Base-by-base conservation (phyloP, 1,139 yeast species). In the Kodamaea sp. region DNA sequence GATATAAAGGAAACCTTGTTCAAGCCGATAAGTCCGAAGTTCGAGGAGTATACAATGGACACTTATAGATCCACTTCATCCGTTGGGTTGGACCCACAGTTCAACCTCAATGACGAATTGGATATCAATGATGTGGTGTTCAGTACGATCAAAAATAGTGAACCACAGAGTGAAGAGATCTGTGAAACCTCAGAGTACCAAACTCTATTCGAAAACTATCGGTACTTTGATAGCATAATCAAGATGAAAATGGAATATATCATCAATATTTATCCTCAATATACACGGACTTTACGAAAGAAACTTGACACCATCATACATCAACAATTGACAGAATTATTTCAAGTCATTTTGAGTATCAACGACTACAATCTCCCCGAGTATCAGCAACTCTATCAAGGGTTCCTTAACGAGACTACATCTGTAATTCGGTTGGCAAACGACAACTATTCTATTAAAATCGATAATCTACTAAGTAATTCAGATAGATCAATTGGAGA, bases 401-500 rank as follows among this genome's bases (percentile, higher is more conserved):
- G 63, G 2, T 58, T 66, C 24, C 50, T 65, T 26, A 58, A 60
- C 34, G 75, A 70, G 42, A 57, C 64, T 36, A 65, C 60, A 44
- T 60, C 72, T 4, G 56, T 70, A n/a, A 53, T 62, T 24, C 71
- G 65, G 37, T 47, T 64, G 45, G 66, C 64, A 15, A 67, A 67
- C 44, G 75, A 74, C 38, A 70, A 62, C 24, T 65, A 70, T 43
- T 65, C 75, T 1, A 56, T 78, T n/a, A 62, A 69, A 37, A 72
- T 83, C 9, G 96, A 88, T 52, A 77, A 78, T 32, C 61, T 87
- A 40, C 67, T 88, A 31, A 78, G 84, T 20, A 70, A 75, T 32
- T 80, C 90, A 39, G 96, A 88, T 58, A 69, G 95, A 45, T 75
- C 86, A 20, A 76, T 84, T 41, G 85, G 92, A 47, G 95, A 86